phyloP scores from a whole-genome alignment of 2,329 filamentous ascomycete species.

The Penicillium capsulatum region DNA sequence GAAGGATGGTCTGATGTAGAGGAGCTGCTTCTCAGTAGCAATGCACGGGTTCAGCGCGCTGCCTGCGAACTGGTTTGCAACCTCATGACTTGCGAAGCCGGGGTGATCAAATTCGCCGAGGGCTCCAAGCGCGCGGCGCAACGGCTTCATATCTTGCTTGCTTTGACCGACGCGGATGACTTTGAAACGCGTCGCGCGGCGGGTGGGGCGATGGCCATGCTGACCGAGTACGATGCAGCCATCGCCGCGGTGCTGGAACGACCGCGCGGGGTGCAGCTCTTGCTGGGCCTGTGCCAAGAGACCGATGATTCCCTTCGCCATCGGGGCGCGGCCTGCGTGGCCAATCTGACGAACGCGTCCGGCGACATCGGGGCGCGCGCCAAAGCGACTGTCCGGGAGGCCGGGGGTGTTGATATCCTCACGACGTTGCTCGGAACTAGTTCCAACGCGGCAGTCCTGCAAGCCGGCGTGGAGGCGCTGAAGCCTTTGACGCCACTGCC shows the following conservation, averaged over 20 bases:
- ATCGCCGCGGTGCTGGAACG: constrained; percentile 67
- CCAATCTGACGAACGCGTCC: constrained; percentile 65
- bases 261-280: constrained; percentile 66
- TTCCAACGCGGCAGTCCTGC: constrained; percentile 64
- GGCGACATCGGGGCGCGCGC: constrained; percentile 62
- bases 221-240: constrained; percentile 73
- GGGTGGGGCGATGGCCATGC: constrained; percentile 78
- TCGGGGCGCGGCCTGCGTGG: constrained; percentile 69
- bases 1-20: constrained; percentile 72
- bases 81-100: constrained; percentile 51
- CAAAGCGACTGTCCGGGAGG: constrained; percentile 56
- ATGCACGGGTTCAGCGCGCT: constrained; percentile 72
- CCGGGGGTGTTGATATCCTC: constrained; percentile 63
- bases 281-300: constrained; percentile 77
- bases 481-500: constrained; percentile 57
- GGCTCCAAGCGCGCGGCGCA: constrained; percentile 63
- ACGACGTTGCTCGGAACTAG: constrained; percentile 67
- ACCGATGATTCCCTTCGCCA: constrained; percentile 52
- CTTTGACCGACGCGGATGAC: constrained; percentile 82
- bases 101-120: constrained; percentile 46
- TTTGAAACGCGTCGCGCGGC: constrained; percentile 73
- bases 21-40: constrained; percentile 73
- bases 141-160: constrained; percentile 77
- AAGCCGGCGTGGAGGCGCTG: constrained; percentile 66
- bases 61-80: constrained; percentile 90